Percentiles rank a stretch among this genome's conserved stretches.
Evolutionary conservation across 768 basidiomycete species (phyloP).

Genomic region (Termitomyces bulborhizus): DNA sequence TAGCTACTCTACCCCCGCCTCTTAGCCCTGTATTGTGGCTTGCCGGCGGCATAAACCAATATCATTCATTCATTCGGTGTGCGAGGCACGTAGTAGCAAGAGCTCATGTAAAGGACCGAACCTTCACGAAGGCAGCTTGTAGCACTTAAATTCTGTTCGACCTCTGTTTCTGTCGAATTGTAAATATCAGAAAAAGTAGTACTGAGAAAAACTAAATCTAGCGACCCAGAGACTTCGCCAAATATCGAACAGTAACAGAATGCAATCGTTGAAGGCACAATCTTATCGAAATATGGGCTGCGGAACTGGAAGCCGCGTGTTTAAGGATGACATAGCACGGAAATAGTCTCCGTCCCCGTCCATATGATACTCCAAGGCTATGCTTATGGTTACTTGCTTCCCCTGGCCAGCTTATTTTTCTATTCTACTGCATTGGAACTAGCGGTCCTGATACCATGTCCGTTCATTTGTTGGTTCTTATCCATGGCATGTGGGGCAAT

Average conservation of each 20-base stretch:
- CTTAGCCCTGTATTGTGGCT: too few relatives aligned
- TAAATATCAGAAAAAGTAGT: not conserved
- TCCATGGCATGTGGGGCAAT: constrained; percentile 81
- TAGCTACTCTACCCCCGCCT: too few relatives aligned
- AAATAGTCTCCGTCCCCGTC: not conserved
- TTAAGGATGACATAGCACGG: too few relatives aligned
- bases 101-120: not conserved
- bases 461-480: constrained; percentile 43
- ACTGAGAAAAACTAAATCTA: not conserved
- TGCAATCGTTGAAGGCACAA: not conserved
- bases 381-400: not conserved
- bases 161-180: constrained; percentile 4
- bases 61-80: too few relatives aligned
- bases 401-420: not conserved
- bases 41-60: too few relatives aligned
- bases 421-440: not conserved
- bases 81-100: not conserved
- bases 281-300: too few relatives aligned
- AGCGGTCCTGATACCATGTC: constrained; percentile 16
- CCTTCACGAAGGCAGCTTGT: constrained; percentile 8
- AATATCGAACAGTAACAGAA: constrained; percentile 1
- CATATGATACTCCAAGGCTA: not conserved
- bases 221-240: not conserved
- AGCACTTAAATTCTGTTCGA: constrained; percentile 6
- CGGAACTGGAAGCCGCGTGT: too few relatives aligned